Evolutionary conservation across 208 protist species (phyloP), one percentile per base, ranked within the genome.

Genomic region (Acanthamoeba rhysodes): DNA sequence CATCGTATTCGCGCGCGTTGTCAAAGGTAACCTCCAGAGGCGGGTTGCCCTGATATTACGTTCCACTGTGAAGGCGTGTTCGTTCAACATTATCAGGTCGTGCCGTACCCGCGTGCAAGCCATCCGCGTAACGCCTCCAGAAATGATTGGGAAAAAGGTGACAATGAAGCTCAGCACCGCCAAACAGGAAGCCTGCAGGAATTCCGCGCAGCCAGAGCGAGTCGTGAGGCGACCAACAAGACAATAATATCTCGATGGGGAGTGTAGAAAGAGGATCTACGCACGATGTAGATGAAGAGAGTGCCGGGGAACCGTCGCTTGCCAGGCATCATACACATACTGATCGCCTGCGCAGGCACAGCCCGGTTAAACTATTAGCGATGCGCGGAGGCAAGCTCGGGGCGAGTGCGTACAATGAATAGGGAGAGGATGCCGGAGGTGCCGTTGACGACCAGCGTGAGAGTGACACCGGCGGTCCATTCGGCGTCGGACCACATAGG

Each of bases 401-500:
- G 41, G 48, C 34, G 34, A 57, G 76, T 6, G 10, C 76, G 76
- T 32, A 85, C 76, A 16, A 32, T 55, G 41, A 85, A 85, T 0
- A 29, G 22, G 34, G 76, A 16, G 37, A 85, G 76, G 24, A 55
- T 24, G 76, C n/a, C n/a, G 24, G 53, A 62, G 53, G 0, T 41
- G 24, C 45, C 85, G 34, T 29, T 68, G 53, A 3, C 57, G 32
- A 91, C 29, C 85, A 91, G 12, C 0, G 29, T 91, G 53, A 72
- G n/a, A 9, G 55, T 91, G 34, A 70, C 34, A 4, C 53, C 85
- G 12, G 22, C 85, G 53, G 62, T 91, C 85, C 85, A 91, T 34
- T 91, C 85, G 41, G 34, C 41, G 32, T 91, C 85, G 41, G 85
- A 50, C 85, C 85, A 91, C 85, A 91, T 91, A 10, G 85, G 85